Base-by-base conservation (phyloP, 306 rosid species). In the cucumber (Cucumis sativus) region DNA sequence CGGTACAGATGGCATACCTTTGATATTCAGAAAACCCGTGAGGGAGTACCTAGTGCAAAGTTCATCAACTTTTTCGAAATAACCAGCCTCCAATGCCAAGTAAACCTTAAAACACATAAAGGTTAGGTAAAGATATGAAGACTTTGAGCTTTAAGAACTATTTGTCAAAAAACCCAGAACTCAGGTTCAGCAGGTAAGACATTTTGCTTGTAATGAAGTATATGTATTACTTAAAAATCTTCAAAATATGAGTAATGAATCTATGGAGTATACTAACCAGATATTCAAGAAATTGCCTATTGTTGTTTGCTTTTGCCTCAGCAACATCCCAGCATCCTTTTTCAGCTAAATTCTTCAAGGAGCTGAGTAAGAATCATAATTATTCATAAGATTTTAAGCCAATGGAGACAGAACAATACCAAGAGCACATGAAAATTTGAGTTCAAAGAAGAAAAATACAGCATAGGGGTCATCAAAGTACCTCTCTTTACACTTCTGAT, bases 261-360 rank as follows among this genome's bases (percentile, higher is more conserved):
- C 67, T 79, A 79, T 64, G 82, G 55, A 72, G 67, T 63, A 33
- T 33, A 87, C 98, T 16, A 28, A 95, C 99, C 93, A 95, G 80
- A 89, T 89, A 92, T 83, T 95, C 96, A 83, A 92, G 90, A 80
- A 92, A 95, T 71, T 92, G 93, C 74, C 86, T 88, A 67, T 95
- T 85, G 77, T 78, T 83, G 72, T 92, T 88, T 80, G 84, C 82
- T 82, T 83, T 90, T 47, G 85, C 90, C 91, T 95, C 99, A 21
- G 99, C 99, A 77, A 92, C 99, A 68, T 92, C 99, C 99, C 99
- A 95, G 79, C 91, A 86, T 84, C 99, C 99, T 77, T 95, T 95
- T 87, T 89, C 98, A 18, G 93, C 99, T 71, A 95, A 79, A 84
- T 84, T 88, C 88, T 91, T 95, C 47, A 95, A 79, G 62, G 97